Evolutionary conservation across 2,329 filamentous ascomycete genomes (phyloP), one percentile per base, ranked within the genome.

Genomic region (Xylaria hypoxylon): DNA sequence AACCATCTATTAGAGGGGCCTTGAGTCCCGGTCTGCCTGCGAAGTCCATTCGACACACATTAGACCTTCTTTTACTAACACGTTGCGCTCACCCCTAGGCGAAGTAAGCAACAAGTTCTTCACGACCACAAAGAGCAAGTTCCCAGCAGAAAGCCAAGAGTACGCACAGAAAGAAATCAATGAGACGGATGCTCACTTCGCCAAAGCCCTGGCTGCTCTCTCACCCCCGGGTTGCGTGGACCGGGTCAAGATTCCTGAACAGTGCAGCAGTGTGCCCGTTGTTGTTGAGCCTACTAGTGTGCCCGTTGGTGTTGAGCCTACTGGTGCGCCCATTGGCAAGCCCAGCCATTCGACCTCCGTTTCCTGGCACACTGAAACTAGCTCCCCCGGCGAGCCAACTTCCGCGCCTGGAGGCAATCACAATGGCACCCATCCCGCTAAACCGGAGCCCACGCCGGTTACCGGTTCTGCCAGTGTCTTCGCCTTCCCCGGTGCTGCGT

Each of bases 81-180:
- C 10, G 17, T n/a, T 15, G 5, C 55, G 7, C 28, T 28, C 33
- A 24, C 26, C 17, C 40, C 24, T 51, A 71, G 69, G 22, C 28
- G 15, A 40, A 8, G 58, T 59, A n/a, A 64, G 56, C 53, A 59
- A 67, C 50, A 26, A 67, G 1, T 67, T 71, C 51, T 72, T 65
- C 63, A 33, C 17, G 17, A 52, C 63, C 42, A 33, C 51, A 7
- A 64, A 40, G 33, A 28, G 7, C 17, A 71, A 71, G 56, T 71
- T 63, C 63, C 70, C 70, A 2, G 13, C 28, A 5, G 61, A 62
- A 28, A n/a, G 40, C 31, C 67, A 69, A 33, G 51, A 31, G 1
- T 28, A 15, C 45, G 35, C 68, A 63, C 7, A n/a, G 4, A 19
- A 64, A 8, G 56, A 70, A 11, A 64, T 71, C 45, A 13, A 38